Conservation (phyloP, 129 eudicot species). For the Helianthus tuberosus region DNA sequence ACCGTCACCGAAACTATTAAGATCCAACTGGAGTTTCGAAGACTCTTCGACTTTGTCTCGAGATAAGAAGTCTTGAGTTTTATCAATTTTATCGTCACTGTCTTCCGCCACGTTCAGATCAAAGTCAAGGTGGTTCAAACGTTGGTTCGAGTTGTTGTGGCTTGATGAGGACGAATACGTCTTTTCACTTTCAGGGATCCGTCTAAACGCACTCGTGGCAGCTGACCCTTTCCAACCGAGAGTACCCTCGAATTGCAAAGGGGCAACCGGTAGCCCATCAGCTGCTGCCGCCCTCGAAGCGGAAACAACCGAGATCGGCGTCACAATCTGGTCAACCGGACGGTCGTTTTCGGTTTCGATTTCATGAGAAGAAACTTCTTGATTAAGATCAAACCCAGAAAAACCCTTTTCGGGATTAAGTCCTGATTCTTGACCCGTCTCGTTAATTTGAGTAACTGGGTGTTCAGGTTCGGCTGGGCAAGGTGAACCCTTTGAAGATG, state of each 20-base stretch:
- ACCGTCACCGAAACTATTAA: constrained; percentile 63
- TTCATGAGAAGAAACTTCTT: constrained; percentile 56
- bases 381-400: constrained; percentile 72
- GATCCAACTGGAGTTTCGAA: constrained; percentile 61
- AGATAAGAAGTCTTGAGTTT: constrained; percentile 28
- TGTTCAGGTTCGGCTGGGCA: constrained; percentile 40
- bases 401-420: constrained; percentile 38
- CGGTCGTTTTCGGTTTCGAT: constrained; percentile 32
- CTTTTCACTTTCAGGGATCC: constrained; percentile 49
- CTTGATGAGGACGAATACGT: constrained; percentile 45
- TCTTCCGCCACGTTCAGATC: constrained; percentile 75
- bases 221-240: constrained; percentile 96
- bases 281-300: constrained; percentile 79
- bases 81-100: constrained; percentile 41
- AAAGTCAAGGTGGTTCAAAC: constrained; percentile 48
- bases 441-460: constrained; percentile 49
- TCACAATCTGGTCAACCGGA: constrained; percentile 29
- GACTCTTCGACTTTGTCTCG: constrained; percentile 48
- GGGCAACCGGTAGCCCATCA: constrained; percentile 50
- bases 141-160: constrained; percentile 48
- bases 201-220: constrained; percentile 85
- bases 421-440: constrained; percentile 49
- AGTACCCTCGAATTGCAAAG: constrained; percentile 76
- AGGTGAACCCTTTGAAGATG: constrained; percentile 35
- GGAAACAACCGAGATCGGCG: constrained; percentile 68